phyloP scores from a whole-genome alignment of 768 basidiomycete species.

The Phaeotremella skinneri region DNA sequence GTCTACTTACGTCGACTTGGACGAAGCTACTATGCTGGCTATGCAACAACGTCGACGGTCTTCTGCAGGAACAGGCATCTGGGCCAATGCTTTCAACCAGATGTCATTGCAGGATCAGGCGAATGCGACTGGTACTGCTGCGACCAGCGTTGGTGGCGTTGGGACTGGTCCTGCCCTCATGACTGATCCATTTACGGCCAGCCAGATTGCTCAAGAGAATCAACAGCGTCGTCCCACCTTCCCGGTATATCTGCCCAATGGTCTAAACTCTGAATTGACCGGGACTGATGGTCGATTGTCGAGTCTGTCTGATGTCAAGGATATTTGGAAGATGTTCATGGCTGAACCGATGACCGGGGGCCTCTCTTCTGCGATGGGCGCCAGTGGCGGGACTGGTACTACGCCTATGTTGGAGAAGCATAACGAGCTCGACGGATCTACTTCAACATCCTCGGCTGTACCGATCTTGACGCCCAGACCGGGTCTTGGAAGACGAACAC shows the following conservation, averaged over 20 bases:
- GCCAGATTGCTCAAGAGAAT: slow-evolving; percentile 12
- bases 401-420: background rate
- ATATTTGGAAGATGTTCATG: slow-evolving; percentile 48
- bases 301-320: slow-evolving; percentile 44
- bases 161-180: background rate
- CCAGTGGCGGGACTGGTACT: background rate
- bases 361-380: background rate
- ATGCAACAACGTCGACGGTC: slow-evolving; percentile 22
- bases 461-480: slow-evolving; percentile 29
- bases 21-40: slow-evolving; percentile 4
- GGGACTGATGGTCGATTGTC: slow-evolving; percentile 18
- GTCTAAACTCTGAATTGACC: background rate
- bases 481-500: slow-evolving; percentile 27
- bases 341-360: slow-evolving; percentile 35
- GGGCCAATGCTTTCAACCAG: slow-evolving; percentile 42
- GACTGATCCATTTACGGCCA: slow-evolving; percentile 21
- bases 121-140: background rate
- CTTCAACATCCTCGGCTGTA: background rate
- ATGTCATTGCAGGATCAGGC: slow-evolving; percentile 39
- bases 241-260: slow-evolving; percentile 11
- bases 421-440: background rate
- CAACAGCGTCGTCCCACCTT: slow-evolving; percentile 18
- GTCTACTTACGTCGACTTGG: slow-evolving; percentile 17
- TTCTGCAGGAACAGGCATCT: slow-evolving; percentile 29
- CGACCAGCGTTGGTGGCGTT: background rate